Conservation (phyloP, 352 stramenopile genomes). For the Phytopythium helicoides region DNA sequence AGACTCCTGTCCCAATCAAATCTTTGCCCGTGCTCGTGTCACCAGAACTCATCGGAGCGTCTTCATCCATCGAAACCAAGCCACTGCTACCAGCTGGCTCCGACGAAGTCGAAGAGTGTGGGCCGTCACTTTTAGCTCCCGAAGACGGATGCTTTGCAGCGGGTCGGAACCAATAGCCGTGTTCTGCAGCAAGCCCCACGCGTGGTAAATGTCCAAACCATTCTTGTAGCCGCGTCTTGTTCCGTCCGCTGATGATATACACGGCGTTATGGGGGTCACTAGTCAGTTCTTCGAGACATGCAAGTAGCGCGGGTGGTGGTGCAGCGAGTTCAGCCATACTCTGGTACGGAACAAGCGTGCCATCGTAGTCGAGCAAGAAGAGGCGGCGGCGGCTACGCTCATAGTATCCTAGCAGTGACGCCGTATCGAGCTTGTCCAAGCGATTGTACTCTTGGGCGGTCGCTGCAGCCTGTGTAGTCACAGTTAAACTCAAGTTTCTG, state of each 20-base stretch:
- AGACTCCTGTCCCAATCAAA: background rate
- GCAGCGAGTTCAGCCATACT: conserved; percentile 72
- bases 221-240: conserved; percentile 70
- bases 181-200: conserved; percentile 73
- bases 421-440: conserved; percentile 83
- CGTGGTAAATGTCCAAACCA: conserved; percentile 82
- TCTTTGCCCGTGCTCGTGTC: conserved; percentile 6
- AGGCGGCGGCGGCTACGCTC: conserved; percentile 78
- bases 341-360: conserved; percentile 78
- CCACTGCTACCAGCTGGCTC: conserved; percentile 2
- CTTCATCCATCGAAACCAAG: background rate
- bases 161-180: conserved; percentile 80
- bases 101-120: background rate
- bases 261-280: conserved; percentile 77
- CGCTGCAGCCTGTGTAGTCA: conserved; percentile 36
- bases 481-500: background rate
- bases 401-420: conserved; percentile 80
- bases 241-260: conserved; percentile 83
- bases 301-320: conserved; percentile 49
- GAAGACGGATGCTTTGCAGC: conserved; percentile 49
- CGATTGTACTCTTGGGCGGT: conserved; percentile 84
- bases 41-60: conserved; percentile 9
- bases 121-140: conserved; percentile 7
- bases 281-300: conserved; percentile 67
- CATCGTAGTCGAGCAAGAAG: conserved; percentile 86